Evolutionary conservation across 2,329 filamentous ascomycete genomes (phyloP), one percentile per base, ranked within the genome.

Genomic region (Trichoderma citrinoviride): DNA sequence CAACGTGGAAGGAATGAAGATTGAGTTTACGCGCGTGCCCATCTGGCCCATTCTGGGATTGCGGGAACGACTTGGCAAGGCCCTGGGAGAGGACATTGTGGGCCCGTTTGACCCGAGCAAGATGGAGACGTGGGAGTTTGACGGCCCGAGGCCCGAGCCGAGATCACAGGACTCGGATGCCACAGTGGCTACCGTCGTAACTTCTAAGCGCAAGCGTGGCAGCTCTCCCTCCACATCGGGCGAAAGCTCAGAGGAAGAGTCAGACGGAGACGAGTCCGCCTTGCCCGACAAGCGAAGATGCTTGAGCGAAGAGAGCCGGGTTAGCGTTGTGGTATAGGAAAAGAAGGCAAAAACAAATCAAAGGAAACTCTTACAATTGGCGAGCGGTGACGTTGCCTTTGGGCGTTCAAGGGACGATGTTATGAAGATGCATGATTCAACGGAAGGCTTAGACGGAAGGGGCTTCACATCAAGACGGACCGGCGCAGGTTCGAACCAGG

Each of bases 1-100:
- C 5, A 69, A 72, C 15, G 54, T 74, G 3, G 65, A 71, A 14
- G 77, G 78, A 2, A 73, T 87, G 66, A 74, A 74, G 41, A 81
- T 87, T 21, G 76, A 80, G 40, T 81, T 82, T 70, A 76, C 77
- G 2, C 77, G 77, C 7, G 81, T 87, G 2, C 80, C 81, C 0
- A 77, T 83, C 27, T 86, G 83, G 82, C 85, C 85, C 0, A 77
- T 85, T 6, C 70, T 84, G 0, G 84, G 84, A 4, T 77, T 87
- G 7, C 81, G 81, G 65, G 83, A 86, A 71, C 80, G 85, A 6
- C 76, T 87, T 0, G 83, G 82, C 44, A 79, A 79, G 67, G 84
- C 82, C 3, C 74, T 87, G 0, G 84, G 84, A 7, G 72, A 74
- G 19, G 82, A 85, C 3, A 68, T 85, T 14, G 80, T 84, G 4